phyloP scores from a whole-genome alignment of 75 land plant genomes.

The Adiantum capillusveneris region DNA sequence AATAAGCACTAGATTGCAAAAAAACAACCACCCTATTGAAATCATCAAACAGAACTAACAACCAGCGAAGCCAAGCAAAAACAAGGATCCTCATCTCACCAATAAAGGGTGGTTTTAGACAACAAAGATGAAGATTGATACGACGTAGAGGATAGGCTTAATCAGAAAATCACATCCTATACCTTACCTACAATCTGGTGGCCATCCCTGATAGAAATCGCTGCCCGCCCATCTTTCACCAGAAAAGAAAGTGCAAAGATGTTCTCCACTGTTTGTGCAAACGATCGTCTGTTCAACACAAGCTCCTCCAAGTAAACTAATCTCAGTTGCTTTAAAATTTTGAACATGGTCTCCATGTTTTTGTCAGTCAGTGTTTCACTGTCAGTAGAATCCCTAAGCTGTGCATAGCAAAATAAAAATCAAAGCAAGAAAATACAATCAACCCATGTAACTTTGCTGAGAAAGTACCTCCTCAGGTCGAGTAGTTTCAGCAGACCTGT shows the following conservation, averaged over 20 bases:
- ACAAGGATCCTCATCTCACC: too few species aligned
- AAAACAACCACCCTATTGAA: too few species aligned
- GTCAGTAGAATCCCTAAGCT: slow-evolving; percentile 38
- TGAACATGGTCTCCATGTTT: slow-evolving; percentile 75
- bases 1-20: too few species aligned
- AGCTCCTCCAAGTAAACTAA: slow-evolving; percentile 48
- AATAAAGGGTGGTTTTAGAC: too few species aligned
- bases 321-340: slow-evolving; percentile 42
- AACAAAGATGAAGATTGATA: too few species aligned
- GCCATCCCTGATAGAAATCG: slow-evolving; percentile 41
- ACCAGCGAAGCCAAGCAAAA: too few species aligned
- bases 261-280: slow-evolving; percentile 93
- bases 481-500: slow-evolving; percentile 30
- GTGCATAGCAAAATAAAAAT: slow-evolving; percentile 1
- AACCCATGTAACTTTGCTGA: background rate
- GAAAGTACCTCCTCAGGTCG: slow-evolving; percentile 50
- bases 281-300: slow-evolving; percentile 64
- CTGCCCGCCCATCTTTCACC: slow-evolving; percentile 81
- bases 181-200: slow-evolving; percentile 50
- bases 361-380: slow-evolving; percentile 63
- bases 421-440: background rate
- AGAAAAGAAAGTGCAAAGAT: slow-evolving; percentile 85
- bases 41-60: too few species aligned
- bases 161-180: too few species aligned
- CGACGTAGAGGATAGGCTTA: too few species aligned